A percentile compares a stretch with the other conserved stretches of the same genome.
Conservation (phyloP, 2,329 filamentous ascomycete genomes). For the Pezicula radicicola region DNA sequence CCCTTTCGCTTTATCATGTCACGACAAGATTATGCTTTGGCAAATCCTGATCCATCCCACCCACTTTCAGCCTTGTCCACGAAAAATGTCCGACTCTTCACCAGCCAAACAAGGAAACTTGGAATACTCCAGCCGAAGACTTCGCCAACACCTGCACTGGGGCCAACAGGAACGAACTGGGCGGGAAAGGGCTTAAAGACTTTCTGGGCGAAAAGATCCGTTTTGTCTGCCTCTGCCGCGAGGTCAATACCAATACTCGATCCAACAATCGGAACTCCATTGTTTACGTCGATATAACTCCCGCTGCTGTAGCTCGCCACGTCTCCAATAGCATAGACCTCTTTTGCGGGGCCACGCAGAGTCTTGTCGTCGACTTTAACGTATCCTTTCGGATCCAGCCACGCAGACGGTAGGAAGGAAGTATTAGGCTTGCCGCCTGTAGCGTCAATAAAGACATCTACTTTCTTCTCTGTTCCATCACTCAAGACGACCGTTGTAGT, state of each 20-base stretch:
- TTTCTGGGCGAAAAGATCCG: slow-evolving; percentile 5
- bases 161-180: slow-evolving; percentile 36
- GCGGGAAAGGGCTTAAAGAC: slow-evolving; percentile 31
- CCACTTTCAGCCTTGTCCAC: slow-evolving; percentile 19
- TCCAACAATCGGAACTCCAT: slow-evolving; percentile 34
- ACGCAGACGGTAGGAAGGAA: slow-evolving; percentile 39
- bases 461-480: slow-evolving; percentile 37
- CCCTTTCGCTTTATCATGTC: not conserved
- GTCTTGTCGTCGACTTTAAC: slow-evolving; percentile 44
- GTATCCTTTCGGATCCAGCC: slow-evolving; percentile 43
- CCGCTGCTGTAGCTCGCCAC: slow-evolving; percentile 39
- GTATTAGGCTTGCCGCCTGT: slow-evolving; percentile 39
- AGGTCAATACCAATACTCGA: slow-evolving; percentile 46
- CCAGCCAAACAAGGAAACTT: slow-evolving; percentile 31
- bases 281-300: slow-evolving; percentile 36
- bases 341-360: slow-evolving; percentile 32
- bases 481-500: slow-evolving; percentile 35
- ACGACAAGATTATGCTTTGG: slow-evolving; percentile 6
- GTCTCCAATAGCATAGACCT: slow-evolving; percentile 38
- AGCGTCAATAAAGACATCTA: slow-evolving; percentile 45
- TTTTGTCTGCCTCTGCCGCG: slow-evolving; percentile 2
- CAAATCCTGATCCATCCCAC: slow-evolving; percentile 5
- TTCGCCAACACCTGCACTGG: slow-evolving; percentile 33
- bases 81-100: slow-evolving; percentile 35
- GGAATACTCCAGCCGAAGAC: slow-evolving; percentile 34